phyloP scores from a whole-genome alignment of 345 rosid genomes.

The Eucalyptus cloeziana region DNA sequence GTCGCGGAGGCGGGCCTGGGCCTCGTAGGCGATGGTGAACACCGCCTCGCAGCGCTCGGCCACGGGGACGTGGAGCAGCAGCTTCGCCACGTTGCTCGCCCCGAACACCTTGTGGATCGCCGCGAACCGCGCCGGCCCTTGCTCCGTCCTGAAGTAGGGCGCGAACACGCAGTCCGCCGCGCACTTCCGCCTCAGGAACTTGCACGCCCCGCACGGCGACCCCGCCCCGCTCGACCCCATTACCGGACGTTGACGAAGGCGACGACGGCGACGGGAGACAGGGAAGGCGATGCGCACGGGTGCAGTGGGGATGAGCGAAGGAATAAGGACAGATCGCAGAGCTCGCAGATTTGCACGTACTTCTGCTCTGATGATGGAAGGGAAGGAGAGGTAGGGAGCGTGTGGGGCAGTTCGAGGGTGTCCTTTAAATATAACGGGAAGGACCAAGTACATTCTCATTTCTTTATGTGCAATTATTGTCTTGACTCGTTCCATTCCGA shows the following conservation, averaged over 20 bases:
- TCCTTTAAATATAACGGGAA: background rate
- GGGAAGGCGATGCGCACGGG: slow-evolving; percentile 19
- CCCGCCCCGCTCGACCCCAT: slow-evolving; percentile 12
- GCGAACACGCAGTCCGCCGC: slow-evolving; percentile 61
- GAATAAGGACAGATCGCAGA: background rate
- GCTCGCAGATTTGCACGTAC: background rate
- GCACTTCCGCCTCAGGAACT: slow-evolving; percentile 64
- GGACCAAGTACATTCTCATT: background rate
- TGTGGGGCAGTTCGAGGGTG: background rate
- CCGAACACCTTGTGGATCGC: slow-evolving; percentile 79
- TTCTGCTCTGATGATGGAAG: background rate
- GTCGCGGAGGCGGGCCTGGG: slow-evolving; percentile 61
- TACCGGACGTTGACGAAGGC: background rate
- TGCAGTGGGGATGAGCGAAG: slow-evolving; percentile 32
- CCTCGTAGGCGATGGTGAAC: slow-evolving; percentile 62
- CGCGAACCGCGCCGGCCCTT: slow-evolving; percentile 56
- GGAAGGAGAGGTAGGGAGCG: background rate
- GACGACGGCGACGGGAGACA: background rate
- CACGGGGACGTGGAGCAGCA: slow-evolving; percentile 45
- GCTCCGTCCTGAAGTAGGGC: slow-evolving; percentile 63
- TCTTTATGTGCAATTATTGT: background rate
- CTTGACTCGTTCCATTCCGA: background rate
- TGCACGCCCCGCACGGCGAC: slow-evolving; percentile 82
- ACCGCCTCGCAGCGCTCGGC: slow-evolving; percentile 68
- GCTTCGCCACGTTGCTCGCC: slow-evolving; percentile 64